Percentiles rank a stretch among this genome's conserved stretches.
Conservation (phyloP, 1,284 basidiomycete species). For the Phellinidium pouzarii region DNA sequence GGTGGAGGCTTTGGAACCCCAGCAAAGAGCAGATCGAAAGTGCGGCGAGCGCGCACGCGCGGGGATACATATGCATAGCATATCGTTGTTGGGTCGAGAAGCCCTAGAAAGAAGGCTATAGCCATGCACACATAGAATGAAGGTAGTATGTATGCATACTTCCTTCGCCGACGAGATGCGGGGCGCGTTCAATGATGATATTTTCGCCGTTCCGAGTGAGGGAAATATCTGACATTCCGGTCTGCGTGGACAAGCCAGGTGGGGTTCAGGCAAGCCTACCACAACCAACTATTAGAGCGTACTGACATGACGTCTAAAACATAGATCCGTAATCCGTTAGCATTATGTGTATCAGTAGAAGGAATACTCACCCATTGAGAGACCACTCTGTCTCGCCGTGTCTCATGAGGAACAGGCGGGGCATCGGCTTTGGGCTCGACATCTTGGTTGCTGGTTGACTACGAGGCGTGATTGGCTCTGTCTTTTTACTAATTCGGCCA, state of each 20-base stretch:
- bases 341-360: background rate
- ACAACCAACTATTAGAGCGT: conserved; percentile 5
- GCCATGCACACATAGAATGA: background rate
- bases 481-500: no score
- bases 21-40: conserved; percentile 76
- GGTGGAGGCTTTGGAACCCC: conserved; percentile 44
- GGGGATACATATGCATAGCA: conserved; percentile 79
- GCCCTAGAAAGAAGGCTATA: conserved; percentile 38
- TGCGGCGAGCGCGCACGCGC: conserved; percentile 74
- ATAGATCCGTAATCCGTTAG: conserved; percentile 9
- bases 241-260: conserved; percentile 42
- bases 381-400: conserved; percentile 95
- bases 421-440: conserved; percentile 41
- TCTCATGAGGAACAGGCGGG: conserved; percentile 70
- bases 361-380: conserved; percentile 55
- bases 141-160: conserved; percentile 43
- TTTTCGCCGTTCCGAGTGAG: conserved; percentile 77
- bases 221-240: conserved; percentile 82
- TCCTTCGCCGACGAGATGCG: conserved; percentile 64
- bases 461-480: no score
- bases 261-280: background rate
- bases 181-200: conserved; percentile 61
- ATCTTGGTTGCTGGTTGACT: conserved; percentile 4
- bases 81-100: conserved; percentile 78
- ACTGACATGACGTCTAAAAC: conserved; percentile 63